Evolutionary conservation across 2,329 filamentous ascomycete species (phyloP).

Genomic region (Xylariomycetidae sp.): DNA sequence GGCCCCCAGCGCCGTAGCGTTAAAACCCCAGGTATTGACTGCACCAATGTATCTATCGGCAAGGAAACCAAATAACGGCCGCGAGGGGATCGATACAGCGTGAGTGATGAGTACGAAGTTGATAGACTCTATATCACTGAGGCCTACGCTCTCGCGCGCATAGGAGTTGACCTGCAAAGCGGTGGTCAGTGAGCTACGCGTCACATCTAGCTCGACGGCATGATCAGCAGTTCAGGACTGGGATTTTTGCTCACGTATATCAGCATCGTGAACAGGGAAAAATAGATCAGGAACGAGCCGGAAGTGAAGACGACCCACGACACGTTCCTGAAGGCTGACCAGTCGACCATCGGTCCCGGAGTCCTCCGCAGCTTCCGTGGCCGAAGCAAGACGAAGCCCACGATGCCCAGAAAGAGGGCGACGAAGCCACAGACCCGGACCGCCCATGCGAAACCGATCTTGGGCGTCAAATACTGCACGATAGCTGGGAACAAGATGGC

Average conservation of each 20-base stretch:
- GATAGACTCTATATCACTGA: slow-evolving; percentile 47
- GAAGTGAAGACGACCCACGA: neutral
- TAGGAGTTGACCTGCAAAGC: slow-evolving; percentile 32
- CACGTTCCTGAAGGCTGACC: neutral
- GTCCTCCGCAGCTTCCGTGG: neutral
- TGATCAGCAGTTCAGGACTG: too few species aligned
- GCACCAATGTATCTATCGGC: slow-evolving; percentile 51
- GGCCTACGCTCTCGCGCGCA: slow-evolving; percentile 36
- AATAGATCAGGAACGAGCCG: neutral
- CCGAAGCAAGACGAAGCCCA: slow-evolving; percentile 1
- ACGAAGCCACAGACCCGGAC: slow-evolving; percentile 50
- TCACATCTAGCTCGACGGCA: too few species aligned
- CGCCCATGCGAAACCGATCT: slow-evolving; percentile 62
- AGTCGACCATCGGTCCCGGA: neutral
- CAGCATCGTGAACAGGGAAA: slow-evolving; percentile 1
- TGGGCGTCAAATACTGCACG: slow-evolving; percentile 53
- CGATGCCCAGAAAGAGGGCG: neutral
- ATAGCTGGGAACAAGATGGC: slow-evolving; percentile 60
- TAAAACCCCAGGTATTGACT: slow-evolving; percentile 48
- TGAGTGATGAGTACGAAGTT: slow-evolving; percentile 58
- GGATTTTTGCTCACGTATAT: slow-evolving; percentile 2
- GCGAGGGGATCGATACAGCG: slow-evolving; percentile 50
- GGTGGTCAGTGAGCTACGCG: too few species aligned
- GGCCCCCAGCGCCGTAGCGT: slow-evolving; percentile 39
- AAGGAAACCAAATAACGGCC: slow-evolving; percentile 49